These are phyloP conservation scores for Cenchrus fungigraminus DNA, from an alignment of 176 grass and related monocot species.

Conservation along the genomic window DNA sequence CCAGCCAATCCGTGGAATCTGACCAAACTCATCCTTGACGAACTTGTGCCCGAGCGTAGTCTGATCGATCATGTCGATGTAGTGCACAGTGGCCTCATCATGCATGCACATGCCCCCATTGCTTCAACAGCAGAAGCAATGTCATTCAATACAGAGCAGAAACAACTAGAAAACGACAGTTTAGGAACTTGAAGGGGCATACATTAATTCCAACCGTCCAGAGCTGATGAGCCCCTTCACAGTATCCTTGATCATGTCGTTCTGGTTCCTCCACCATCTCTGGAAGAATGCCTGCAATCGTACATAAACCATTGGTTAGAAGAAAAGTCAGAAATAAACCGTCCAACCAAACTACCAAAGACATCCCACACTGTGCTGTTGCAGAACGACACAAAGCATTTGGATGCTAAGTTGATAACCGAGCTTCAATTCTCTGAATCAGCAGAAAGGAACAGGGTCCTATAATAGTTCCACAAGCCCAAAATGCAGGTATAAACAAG, in stretches of 20 bases:
- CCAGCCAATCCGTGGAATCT: conserved; percentile 87
- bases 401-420: neutral
- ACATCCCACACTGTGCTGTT: conserved; percentile 8
- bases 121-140: conserved; percentile 48
- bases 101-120: conserved; percentile 99
- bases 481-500: neutral
- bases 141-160: conserved; percentile 11
- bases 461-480: neutral
- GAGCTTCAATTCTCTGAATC: neutral
- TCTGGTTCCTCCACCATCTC: conserved; percentile 94
- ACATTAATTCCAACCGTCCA: conserved; percentile 90
- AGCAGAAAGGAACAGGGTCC: neutral
- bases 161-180: neutral
- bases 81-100: conserved; percentile 85
- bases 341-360: neutral
- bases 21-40: conserved; percentile 80
- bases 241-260: conserved; percentile 60
- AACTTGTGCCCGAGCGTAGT: conserved; percentile 86
- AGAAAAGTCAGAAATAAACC: neutral
- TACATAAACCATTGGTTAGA: neutral
- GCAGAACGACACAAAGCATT: neutral
- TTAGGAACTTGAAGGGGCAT: neutral
- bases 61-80: conserved; percentile 97
- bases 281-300: conserved; percentile 82
- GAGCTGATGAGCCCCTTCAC: conserved; percentile 80